Percentiles rank a stretch among this genome's conserved stretches.
These are phyloP conservation scores for Clausena lansium DNA, from an alignment of 345 rosid species.

Conservation along the genomic window DNA sequence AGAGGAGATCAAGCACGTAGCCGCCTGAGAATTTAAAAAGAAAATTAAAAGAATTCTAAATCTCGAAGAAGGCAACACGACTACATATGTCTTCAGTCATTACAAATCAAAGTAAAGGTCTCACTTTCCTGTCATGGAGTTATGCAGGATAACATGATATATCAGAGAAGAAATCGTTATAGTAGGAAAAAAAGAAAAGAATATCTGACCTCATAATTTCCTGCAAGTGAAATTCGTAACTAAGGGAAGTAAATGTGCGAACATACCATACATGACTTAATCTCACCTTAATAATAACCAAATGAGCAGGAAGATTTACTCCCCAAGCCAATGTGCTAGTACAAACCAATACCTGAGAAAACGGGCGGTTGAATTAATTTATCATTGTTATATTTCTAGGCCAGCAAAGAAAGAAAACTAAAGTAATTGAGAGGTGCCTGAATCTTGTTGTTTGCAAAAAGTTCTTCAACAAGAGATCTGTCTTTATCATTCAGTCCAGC, in stretches of 20 bases:
- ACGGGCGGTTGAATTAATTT: neutral
- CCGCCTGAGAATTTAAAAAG: neutral
- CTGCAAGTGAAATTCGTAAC: neutral
- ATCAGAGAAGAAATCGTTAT: neutral
- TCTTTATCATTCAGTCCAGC: constrained; percentile 97
- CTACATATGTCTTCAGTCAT: too few species aligned
- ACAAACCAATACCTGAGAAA: constrained; percentile 75
- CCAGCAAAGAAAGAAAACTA: constrained; percentile 10
- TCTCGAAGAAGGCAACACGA: neutral
- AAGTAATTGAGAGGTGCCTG: constrained; percentile 54
- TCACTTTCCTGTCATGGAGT: neutral
- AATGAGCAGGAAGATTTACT: constrained; percentile 95
- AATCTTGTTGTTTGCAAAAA: constrained; percentile 92
- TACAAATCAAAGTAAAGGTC: neutral
- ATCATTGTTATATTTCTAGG: constrained; percentile 5
- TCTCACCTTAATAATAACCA: constrained; percentile 91
- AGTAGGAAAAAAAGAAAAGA: neutral
- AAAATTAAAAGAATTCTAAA: neutral
- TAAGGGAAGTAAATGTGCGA: constrained; percentile 4
- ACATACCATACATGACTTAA: constrained; percentile 11
- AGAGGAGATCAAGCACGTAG: neutral
- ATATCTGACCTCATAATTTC: neutral
- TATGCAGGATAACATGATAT: neutral
- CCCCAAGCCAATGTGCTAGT: constrained; percentile 99
- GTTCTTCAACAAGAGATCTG: constrained; percentile 92